Percentiles rank a stretch among this genome's conserved stretches.
Conservation (phyloP, 768 basidiomycete species). For the Suillus cothurnatus region DNA sequence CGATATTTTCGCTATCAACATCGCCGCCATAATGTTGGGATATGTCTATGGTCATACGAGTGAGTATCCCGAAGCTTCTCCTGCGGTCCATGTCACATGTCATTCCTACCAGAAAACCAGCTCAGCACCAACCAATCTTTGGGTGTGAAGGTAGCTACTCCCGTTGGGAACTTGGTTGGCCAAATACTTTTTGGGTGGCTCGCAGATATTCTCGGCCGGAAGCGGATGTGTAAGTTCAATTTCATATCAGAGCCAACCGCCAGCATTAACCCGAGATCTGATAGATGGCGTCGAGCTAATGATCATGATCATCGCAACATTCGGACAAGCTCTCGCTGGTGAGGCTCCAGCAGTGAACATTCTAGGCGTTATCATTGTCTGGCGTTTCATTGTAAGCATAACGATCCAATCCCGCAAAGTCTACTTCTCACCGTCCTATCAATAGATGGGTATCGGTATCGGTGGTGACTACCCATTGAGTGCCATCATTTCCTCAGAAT, state of each 20-base stretch:
- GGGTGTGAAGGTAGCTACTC: constrained; percentile 77
- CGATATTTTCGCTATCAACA: constrained; percentile 90
- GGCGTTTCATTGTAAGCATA: constrained; percentile 70
- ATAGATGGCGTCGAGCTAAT: constrained; percentile 60
- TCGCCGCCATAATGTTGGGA: constrained; percentile 81
- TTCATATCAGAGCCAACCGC: not conserved
- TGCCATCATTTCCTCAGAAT: constrained; percentile 89
- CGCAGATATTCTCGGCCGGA: constrained; percentile 75
- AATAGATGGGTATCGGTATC: constrained; percentile 76
- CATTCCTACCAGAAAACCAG: constrained; percentile 16
- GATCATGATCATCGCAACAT: constrained; percentile 80
- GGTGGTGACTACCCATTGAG: constrained; percentile 89
- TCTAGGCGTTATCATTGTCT: constrained; percentile 76
- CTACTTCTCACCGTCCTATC: not conserved
- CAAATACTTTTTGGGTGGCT: constrained; percentile 82
- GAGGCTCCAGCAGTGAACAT: constrained; percentile 66
- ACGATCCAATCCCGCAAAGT: not conserved
- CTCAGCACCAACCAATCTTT: constrained; percentile 65
- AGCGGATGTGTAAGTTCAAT: constrained; percentile 70
- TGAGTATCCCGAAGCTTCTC: not conserved
- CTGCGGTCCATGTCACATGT: not conserved
- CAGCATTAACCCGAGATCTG: not conserved
- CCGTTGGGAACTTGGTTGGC: constrained; percentile 74
- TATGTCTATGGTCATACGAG: constrained; percentile 64
- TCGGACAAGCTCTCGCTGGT: constrained; percentile 79